Evolutionary conservation across 2,329 filamentous ascomycete genomes (phyloP), one percentile per base, ranked within the genome.

Genomic region (Periconia sp.): DNA sequence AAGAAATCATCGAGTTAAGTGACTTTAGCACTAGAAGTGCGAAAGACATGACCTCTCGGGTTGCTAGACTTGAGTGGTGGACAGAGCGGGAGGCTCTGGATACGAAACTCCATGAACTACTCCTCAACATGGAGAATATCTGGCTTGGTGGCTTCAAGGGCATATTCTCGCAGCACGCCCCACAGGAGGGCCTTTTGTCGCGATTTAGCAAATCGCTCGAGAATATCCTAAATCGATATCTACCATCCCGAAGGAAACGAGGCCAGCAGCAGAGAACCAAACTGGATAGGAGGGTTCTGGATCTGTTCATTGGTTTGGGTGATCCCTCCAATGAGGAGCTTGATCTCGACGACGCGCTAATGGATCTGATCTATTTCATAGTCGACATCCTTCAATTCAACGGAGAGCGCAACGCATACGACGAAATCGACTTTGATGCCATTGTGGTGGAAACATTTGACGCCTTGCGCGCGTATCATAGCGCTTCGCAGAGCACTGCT

Each of bases 381-480:
- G 86, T 99, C 5, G 94, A 99, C 60, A 92, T 97, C 37, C 78
- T 99, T 3, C 94, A 97, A 66, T 97, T 99, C 69, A 89, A 96
- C 57, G 94, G 94, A 12, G 95, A 99, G 72, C 83, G 85, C 34
- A 99, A 97, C 64, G 94, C 95, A 0, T 96, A 96, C 70, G 94
- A 99, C 58, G 94, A 99, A 72, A 89, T 99, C 50, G 92, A 97
- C 69, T 95, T 97, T 63, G 94, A 99, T 56, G 75, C 79, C 33
- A 95, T 99, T 83, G 84, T 92, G 4, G 80, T 97, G 26, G 91
- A 96, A 57, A 89, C 89, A 0, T 81, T 90, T 26, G 92, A 96
- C 70, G 89, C 91, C 2, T 74, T 99, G 18, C 83, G 85, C 36
- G 81, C 83, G 1, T 96, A 96, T 63, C 86, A 96, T 59, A 78